Percentiles rank a stretch among this genome's conserved stretches.
Evolutionary conservation across 73 alveolate species (phyloP).

Genomic region (Halteria grandinella): DNA sequence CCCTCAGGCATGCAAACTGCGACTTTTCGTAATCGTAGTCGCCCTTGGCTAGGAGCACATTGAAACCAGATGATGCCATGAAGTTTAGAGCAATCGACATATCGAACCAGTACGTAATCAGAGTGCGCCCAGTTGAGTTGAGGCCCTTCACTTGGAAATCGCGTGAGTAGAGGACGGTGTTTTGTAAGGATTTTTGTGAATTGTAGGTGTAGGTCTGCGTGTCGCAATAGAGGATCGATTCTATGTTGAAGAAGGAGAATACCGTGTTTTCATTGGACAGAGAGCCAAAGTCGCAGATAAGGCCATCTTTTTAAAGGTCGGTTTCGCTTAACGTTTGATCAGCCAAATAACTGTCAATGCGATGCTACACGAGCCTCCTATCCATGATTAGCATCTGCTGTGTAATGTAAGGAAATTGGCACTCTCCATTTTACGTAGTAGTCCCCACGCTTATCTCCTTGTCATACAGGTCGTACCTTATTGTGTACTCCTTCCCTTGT

Average conservation of each 20-base stretch:
- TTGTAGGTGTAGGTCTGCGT: too few relatives aligned
- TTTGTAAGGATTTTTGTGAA: too few relatives aligned
- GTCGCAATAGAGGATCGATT: too few relatives aligned
- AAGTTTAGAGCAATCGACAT: constrained; percentile 8
- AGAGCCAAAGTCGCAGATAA: neutral
- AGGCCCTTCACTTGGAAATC: too few relatives aligned
- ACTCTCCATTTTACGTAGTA: neutral
- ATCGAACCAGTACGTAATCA: constrained; percentile 39
- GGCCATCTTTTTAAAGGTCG: neutral
- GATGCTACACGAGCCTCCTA: constrained; percentile 7
- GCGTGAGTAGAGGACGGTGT: too few relatives aligned
- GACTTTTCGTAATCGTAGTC: neutral
- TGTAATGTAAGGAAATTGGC: constrained; percentile 41
- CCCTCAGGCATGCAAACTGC: constrained; percentile 6
- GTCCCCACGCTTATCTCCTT: neutral
- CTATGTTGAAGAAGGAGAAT: too few relatives aligned
- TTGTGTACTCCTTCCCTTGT: constrained; percentile 9
- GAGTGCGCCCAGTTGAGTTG: too few relatives aligned
- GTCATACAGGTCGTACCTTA: constrained; percentile 29
- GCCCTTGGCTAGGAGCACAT: neutral
- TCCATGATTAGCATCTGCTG: constrained; percentile 21
- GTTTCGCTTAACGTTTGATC: neutral
- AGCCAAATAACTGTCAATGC: neutral
- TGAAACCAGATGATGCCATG: constrained; percentile 13
- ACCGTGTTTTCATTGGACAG: too few relatives aligned